Evolutionary conservation across 139 green algal species (phyloP), one percentile per base, ranked within the genome.

Genomic region (Chlamydomonas incerta): DNA sequence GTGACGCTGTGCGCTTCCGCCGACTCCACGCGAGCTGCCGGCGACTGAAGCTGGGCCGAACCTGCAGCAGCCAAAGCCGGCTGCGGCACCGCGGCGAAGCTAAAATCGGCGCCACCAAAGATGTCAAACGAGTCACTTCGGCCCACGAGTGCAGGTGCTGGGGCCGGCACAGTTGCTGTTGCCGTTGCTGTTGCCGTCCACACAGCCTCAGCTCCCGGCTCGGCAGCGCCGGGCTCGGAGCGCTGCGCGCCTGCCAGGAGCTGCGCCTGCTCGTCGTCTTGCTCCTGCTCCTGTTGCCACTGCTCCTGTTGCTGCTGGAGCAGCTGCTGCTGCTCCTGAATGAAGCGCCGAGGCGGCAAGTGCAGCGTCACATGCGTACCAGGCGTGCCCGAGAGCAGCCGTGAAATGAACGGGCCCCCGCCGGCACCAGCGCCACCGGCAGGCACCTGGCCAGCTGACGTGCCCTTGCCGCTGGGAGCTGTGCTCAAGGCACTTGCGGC

Each of bases 391-490:
- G 63, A 66, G 4, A 83, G n/a, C 34, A 83, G 63, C n/a, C 77
- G 63, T 5, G 63, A 74, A 15, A 65, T 74, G n/a, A 83, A 83
- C 6, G 55, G 18, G 33, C 63, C 77, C 63, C 41, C n/a, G 65
- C 20, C n/a, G n/a, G 26, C 75, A 41, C 75, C 29, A 10, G 14
- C 26, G 75, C 14, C 28, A 15, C 20, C 74, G 60, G 34, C 0
- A 37, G 28, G 29, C 5, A 26, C 37, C 31, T 10, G 1, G 37
- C 75, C 9, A 28, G 28, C 58, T n/a, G 34, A 13, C 13, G 31
- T 24, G 52, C 41, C n/a, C 5, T 35, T 31, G 29, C 3, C 72
- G 9, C 50, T 80, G n/a, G 20, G 55, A 23, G 18, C 50, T 28
- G 1, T 28, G 50, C 52, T 31, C 24, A 14, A 33, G 34, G 21